Evolutionary conservation across 257 asterid species (phyloP).

Genomic region (Mentha longifolia): DNA sequence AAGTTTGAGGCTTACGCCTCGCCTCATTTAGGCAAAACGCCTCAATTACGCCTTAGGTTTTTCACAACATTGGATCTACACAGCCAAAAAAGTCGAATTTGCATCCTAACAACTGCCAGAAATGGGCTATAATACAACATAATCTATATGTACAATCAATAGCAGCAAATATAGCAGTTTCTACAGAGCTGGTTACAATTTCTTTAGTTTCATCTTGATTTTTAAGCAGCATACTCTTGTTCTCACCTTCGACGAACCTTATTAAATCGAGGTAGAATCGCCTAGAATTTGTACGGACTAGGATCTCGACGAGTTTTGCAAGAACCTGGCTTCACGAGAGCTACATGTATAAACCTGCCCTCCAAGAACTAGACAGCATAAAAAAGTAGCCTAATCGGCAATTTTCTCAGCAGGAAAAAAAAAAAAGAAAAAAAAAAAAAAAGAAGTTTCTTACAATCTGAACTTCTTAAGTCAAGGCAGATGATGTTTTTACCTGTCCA

Average conservation of each 20-base stretch:
- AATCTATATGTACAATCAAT: constrained; percentile 5
- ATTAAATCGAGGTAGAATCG: background rate
- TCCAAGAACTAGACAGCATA: constrained; percentile 50
- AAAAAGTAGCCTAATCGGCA: constrained; percentile 11
- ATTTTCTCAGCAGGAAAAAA: background rate
- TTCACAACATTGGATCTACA: too few species aligned
- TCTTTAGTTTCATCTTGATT: background rate
- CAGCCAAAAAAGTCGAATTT: background rate
- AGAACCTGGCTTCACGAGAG: constrained; percentile 50
- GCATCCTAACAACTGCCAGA: background rate
- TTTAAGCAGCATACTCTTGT: background rate
- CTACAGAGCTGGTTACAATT: constrained; percentile 6
- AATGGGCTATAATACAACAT: background rate
- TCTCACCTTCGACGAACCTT: background rate
- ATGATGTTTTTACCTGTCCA: constrained; percentile 46
- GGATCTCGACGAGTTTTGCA: constrained; percentile 44
- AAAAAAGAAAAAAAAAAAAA: background rate
- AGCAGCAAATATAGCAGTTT: background rate
- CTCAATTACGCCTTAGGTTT: too few species aligned
- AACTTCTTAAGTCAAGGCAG: constrained; percentile 19
- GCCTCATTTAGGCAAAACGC: too few species aligned
- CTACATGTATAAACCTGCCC: constrained; percentile 56
- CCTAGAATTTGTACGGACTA: constrained; percentile 52
- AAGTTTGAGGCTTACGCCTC: too few species aligned
- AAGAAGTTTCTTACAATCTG: background rate